phyloP scores from a whole-genome alignment of 441 rosid genomes.

The Hura crepitans region DNA sequence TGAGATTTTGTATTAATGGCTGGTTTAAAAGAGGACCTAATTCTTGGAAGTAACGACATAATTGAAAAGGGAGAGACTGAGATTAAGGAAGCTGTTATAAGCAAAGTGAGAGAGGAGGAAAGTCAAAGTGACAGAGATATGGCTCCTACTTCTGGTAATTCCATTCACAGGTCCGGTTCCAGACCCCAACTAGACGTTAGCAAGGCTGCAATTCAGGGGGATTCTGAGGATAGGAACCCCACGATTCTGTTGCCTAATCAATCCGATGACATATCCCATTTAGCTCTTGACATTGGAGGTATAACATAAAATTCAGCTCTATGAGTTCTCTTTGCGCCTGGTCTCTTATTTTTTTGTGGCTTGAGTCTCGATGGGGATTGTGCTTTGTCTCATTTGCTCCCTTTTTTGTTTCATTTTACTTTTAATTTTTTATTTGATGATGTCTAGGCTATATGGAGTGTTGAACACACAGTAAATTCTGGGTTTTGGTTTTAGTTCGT shows the following conservation, averaged over 20 bases:
- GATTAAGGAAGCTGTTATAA: slow-evolving; percentile 12
- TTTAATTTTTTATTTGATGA: background rate
- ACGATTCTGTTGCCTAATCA: slow-evolving; percentile 94
- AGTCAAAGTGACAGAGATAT: slow-evolving; percentile 56
- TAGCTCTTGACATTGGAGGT: slow-evolving; percentile 99
- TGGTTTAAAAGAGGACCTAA: slow-evolving; percentile 44
- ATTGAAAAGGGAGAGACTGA: slow-evolving; percentile 10
- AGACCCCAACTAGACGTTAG: slow-evolving; percentile 96
- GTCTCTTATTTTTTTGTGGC: slow-evolving; percentile 6
- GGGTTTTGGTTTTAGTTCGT: slow-evolving; percentile 10
- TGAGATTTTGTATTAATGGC: slow-evolving; percentile 43
- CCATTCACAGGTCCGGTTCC: slow-evolving; percentile 87
- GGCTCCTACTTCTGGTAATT: slow-evolving; percentile 50
- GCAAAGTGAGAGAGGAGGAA: slow-evolving; percentile 36
- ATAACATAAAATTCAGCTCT: background rate
- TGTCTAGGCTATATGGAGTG: background rate
- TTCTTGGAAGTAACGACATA: slow-evolving; percentile 41
- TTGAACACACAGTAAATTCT: background rate
- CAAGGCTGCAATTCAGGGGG: slow-evolving; percentile 96
- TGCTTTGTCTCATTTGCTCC: slow-evolving; percentile 9
- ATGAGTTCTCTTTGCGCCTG: background rate
- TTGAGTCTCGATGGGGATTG: background rate
- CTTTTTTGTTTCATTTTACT: background rate
- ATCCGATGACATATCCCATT: slow-evolving; percentile 94
- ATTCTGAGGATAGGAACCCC: slow-evolving; percentile 82